phyloP scores from a whole-genome alignment of 306 rosid genomes.

The Vigna angularis region DNA sequence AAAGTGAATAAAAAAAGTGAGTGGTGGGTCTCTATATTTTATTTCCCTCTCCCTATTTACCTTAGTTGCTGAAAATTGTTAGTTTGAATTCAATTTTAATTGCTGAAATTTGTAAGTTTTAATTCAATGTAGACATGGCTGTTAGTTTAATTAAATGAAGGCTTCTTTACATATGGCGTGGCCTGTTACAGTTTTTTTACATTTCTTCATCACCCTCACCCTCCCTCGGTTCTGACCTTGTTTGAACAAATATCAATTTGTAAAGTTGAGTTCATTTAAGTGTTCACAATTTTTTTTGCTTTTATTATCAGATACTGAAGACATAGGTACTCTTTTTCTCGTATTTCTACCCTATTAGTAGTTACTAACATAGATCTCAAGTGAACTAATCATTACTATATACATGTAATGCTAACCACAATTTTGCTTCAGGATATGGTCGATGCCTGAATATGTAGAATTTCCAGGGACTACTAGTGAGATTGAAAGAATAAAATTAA shows the following conservation, averaged over 20 bases:
- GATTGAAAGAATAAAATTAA: constrained; percentile 47
- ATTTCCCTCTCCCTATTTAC: neutral
- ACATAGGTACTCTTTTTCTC: neutral
- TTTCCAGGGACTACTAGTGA: constrained; percentile 55
- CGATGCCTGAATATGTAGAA: constrained; percentile 58
- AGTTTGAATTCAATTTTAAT: constrained; percentile 2
- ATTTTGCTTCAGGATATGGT: constrained; percentile 72
- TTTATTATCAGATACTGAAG: constrained; percentile 6
- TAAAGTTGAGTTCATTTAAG: constrained; percentile 26
- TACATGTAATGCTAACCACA: constrained; percentile 38
- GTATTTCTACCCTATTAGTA: constrained; percentile 4
- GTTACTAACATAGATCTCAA: constrained; percentile 31
- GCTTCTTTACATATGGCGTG: constrained; percentile 11
- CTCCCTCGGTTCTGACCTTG: neutral
- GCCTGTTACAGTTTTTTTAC: neutral
- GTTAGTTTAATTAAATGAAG: constrained; percentile 14
- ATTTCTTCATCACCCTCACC: constrained; percentile 19
- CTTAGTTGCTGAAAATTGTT: neutral
- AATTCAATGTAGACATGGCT: neutral
- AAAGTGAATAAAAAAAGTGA: neutral
- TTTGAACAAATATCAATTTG: constrained; percentile 10
- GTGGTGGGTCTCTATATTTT: neutral
- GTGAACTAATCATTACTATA: constrained; percentile 27
- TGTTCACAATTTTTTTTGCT: constrained; percentile 25
- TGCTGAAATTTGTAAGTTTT: constrained; percentile 29